A percentile compares a stretch with the other conserved stretches of the same genome.
Conservation (phyloP, 1,139 yeast species). For the Blastobotrys apis region DNA sequence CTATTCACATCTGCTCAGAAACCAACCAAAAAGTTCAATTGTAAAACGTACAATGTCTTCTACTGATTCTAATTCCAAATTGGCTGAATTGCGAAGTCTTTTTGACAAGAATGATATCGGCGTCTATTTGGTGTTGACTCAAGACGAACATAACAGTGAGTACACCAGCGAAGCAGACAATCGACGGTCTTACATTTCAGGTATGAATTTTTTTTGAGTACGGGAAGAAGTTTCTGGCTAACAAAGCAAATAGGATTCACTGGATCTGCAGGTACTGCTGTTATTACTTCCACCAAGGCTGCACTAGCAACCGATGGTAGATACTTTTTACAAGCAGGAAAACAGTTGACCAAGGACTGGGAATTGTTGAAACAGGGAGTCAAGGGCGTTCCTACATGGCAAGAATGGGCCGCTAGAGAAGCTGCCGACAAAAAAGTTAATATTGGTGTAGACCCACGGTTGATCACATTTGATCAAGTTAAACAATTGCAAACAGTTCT, state of each 20-base stretch:
- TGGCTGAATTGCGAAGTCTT: conserved; percentile 56
- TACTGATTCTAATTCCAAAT: conserved; percentile 20
- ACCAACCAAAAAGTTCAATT: background rate
- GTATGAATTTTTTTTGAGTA: conserved; percentile 3
- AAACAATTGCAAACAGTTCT: conserved; percentile 35
- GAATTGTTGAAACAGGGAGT: conserved; percentile 73
- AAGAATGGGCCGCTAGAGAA: conserved; percentile 63
- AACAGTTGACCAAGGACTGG: conserved; percentile 86
- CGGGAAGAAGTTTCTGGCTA: background rate
- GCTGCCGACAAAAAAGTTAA: conserved; percentile 34
- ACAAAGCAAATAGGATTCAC: conserved; percentile 45
- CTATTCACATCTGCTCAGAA: conserved; percentile 2
- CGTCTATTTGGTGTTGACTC: conserved; percentile 81
- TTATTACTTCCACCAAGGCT: conserved; percentile 70
- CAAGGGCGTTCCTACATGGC: conserved; percentile 76
- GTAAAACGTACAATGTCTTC: conserved; percentile 6
- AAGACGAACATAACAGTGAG: conserved; percentile 92
- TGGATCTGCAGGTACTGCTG: conserved; percentile 94
- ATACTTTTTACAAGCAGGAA: conserved; percentile 84
- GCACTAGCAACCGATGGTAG: conserved; percentile 92
- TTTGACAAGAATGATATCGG: conserved; percentile 67
- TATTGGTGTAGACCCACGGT: conserved; percentile 63
- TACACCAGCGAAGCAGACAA: conserved; percentile 79
- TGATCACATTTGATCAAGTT: conserved; percentile 52
- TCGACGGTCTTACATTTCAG: conserved; percentile 76